Evolutionary conservation across 176 grass and related monocot species (phyloP), one percentile per base, ranked within the genome.

Genomic region (Alopecurus myosuroides): DNA sequence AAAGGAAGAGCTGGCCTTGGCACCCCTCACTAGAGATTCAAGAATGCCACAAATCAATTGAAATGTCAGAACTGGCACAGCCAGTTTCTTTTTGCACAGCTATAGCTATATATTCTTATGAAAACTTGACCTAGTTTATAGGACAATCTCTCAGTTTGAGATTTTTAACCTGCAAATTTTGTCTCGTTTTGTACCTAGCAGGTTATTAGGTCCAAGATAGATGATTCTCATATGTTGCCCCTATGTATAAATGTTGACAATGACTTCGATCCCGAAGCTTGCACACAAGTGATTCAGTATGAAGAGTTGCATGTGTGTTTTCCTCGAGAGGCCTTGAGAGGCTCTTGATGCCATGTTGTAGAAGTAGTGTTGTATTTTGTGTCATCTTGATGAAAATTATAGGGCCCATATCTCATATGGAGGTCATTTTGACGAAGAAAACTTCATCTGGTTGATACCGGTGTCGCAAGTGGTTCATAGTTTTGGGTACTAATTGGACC

Each of bases 121-220:
- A 76, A 84, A 87, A 52, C 81, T 84, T 60, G 85, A 35, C 81
- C 70, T 84, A 84, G 33, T 87, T 79, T 76, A 78, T 68, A 77
- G 70, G 33, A 36, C 61, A 71, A 63, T 39, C 29, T 70, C 62
- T 84, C 76, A 62, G 23, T 61, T 76, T 77, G 36, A 76, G 80
- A 28, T 84, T 76, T 76, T 50, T 77, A 34, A 63, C 85, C 85
- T 91, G 89, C 85, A 69, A 87, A 77, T 88, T 91, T 91, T 85
- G 85, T 71, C 70, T 76, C 77, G 46, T 91, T 91, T 84, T 61
- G 70, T 70, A 41, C 76, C 81, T 70, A 70, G 85, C 85, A 70
- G 85, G 77, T 77, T 86, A 71, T 62, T 35, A 69, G 76, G 51
- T 60, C 70, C 63, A 62, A 80, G 58, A 78, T 80, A 80, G 61